Percentiles rank a stretch among this genome's conserved stretches.
phyloP scores from a whole-genome alignment of 441 rosid genomes.

The Viola pubescens region DNA sequence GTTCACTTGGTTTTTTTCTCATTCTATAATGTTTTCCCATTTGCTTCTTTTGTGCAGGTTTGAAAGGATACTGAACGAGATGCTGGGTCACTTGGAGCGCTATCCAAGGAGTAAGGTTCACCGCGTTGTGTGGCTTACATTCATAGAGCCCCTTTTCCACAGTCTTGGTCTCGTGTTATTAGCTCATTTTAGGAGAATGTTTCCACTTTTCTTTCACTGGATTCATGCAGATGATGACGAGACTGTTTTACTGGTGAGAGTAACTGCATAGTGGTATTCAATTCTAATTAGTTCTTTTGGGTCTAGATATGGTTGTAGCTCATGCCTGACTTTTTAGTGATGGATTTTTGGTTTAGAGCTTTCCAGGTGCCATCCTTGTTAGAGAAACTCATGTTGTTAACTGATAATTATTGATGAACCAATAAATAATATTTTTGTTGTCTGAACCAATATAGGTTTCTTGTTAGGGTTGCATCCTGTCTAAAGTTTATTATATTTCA shows the following conservation, averaged over 20 bases:
- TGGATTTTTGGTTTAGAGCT: neutral
- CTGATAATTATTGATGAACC: too few species aligned
- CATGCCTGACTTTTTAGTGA: neutral
- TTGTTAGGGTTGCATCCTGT: too few species aligned
- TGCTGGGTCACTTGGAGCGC: constrained; percentile 84
- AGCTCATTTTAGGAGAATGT: constrained; percentile 69
- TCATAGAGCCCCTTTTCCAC: constrained; percentile 55
- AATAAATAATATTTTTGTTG: too few species aligned
- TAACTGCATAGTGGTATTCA: constrained; percentile 1
- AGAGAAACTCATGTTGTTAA: too few species aligned
- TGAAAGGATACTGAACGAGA: constrained; percentile 72
- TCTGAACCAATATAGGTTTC: too few species aligned
- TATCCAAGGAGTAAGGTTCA: constrained; percentile 75
- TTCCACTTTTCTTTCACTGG: constrained; percentile 79
- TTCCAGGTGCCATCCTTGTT: neutral
- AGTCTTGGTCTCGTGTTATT: constrained; percentile 58
- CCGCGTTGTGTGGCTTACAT: constrained; percentile 59
- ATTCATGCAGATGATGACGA: constrained; percentile 81
- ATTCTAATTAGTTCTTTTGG: neutral
- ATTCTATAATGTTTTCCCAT: neutral
- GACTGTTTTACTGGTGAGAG: constrained; percentile 64
- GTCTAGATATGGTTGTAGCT: neutral
- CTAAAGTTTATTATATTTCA: too few species aligned
- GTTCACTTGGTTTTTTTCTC: too few species aligned
- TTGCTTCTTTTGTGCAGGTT: constrained; percentile 34